Percentiles rank a stretch among this genome's conserved stretches.
phyloP scores from a whole-genome alignment of 169 alveolate species.

The Amoebophrya sp. region DNA sequence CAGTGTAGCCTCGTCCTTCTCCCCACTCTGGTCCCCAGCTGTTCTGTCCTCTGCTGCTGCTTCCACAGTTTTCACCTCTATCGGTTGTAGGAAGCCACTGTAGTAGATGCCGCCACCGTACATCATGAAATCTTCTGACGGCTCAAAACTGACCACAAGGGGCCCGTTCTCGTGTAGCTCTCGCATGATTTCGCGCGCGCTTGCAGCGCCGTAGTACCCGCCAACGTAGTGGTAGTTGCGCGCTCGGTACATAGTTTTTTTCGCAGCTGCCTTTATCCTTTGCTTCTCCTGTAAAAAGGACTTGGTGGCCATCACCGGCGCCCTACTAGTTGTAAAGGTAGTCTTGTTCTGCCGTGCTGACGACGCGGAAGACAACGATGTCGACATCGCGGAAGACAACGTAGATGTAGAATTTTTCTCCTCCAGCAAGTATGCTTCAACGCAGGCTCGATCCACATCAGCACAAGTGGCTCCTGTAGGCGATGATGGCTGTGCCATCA shows the following conservation, averaged over 20 bases:
- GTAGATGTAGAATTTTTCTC: not conserved
- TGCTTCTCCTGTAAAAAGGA: not conserved
- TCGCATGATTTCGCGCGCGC: constrained; percentile 48
- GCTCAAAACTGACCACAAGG: constrained; percentile 51
- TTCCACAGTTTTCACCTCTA: constrained; percentile 51
- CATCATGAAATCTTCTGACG: constrained; percentile 49
- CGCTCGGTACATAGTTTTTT: constrained; percentile 35
- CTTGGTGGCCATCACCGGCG: not conserved
- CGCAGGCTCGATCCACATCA: too few relatives aligned
- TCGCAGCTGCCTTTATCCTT: too few relatives aligned
- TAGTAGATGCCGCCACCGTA: constrained; percentile 50
- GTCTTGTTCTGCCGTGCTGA: not conserved
- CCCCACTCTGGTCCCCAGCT: constrained; percentile 50
- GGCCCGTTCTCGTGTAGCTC: constrained; percentile 58
- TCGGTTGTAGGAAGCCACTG: constrained; percentile 28
- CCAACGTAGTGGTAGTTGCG: constrained; percentile 51
- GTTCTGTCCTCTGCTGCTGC: constrained; percentile 50
- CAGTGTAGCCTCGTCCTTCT: too few relatives aligned
- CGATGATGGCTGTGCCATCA: too few relatives aligned
- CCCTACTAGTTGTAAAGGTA: not conserved
- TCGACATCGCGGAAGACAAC: not conserved
- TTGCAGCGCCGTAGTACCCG: constrained; percentile 51
- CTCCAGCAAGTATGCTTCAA: too few relatives aligned
- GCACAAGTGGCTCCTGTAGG: too few relatives aligned
- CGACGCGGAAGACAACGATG: not conserved